A percentile compares a stretch with the other conserved stretches of the same genome.
phyloP scores from a whole-genome alignment of 345 rosid genomes.

The Salix suchowensis region DNA sequence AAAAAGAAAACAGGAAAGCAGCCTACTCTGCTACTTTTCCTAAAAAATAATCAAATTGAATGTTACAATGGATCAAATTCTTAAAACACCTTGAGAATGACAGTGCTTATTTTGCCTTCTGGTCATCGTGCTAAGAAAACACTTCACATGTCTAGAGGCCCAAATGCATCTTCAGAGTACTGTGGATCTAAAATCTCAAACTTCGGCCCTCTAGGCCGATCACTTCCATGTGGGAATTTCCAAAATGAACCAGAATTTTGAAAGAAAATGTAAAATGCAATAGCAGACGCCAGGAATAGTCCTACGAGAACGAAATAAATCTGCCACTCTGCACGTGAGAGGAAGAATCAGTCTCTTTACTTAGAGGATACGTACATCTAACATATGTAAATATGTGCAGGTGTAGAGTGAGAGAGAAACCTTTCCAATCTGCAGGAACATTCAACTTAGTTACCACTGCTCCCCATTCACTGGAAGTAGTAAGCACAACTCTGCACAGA shows the following conservation, averaged over 20 bases:
- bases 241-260: conserved; percentile 85
- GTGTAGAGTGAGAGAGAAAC: conserved; percentile 28
- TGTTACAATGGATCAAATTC: neutral
- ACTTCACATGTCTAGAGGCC: conserved; percentile 58
- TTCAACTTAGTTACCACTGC: conserved; percentile 69
- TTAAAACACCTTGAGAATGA: neutral
- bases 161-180: conserved; percentile 61
- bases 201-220: conserved; percentile 51
- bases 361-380: neutral
- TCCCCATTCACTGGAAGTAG: conserved; percentile 80
- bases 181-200: conserved; percentile 51
- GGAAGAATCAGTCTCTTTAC: neutral
- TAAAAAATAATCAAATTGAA: neutral
- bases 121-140: neutral
- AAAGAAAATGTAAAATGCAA: conserved; percentile 70
- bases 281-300: conserved; percentile 76
- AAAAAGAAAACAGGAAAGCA: neutral
- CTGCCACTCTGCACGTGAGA: conserved; percentile 76
- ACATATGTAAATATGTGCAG: neutral
- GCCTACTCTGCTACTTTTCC: neutral
- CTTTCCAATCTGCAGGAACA: conserved; percentile 96
- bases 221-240: conserved; percentile 55
- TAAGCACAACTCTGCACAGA: conserved; percentile 62
- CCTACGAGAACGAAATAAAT: conserved; percentile 68
- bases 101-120: neutral